These are phyloP conservation scores for Aspergillus pseudotamarii DNA, from an alignment of 2,329 filamentous ascomycete species.

Conservation along the genomic window DNA sequence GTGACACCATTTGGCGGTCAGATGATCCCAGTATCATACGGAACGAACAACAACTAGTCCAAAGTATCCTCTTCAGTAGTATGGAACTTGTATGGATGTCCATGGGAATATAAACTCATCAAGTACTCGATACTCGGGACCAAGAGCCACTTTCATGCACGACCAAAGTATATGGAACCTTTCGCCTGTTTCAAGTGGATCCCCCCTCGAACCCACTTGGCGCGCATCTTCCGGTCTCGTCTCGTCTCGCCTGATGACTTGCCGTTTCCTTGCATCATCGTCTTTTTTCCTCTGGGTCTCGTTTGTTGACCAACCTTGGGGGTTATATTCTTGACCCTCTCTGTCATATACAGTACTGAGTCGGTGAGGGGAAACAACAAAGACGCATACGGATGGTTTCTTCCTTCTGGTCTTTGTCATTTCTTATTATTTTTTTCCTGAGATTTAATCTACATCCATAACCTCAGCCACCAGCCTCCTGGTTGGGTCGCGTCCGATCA, in stretches of 20 bases:
- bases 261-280: slow-evolving; percentile 1
- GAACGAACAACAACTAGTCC: background rate
- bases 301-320: background rate
- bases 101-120: background rate
- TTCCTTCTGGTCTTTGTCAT: background rate
- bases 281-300: background rate
- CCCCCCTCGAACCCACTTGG: background rate
- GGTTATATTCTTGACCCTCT: background rate
- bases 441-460: background rate
- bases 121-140: background rate
- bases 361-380: background rate
- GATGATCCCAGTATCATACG: background rate
- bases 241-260: slow-evolving; percentile 1
- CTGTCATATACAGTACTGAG: background rate
- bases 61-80: background rate
- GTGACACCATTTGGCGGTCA: slow-evolving; percentile 3
- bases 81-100: too few relatives aligned
- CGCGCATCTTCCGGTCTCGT: background rate
- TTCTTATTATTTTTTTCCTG: background rate
- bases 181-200: background rate
- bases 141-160: background rate
- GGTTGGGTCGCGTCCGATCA: background rate
- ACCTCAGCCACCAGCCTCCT: background rate
- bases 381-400: background rate
- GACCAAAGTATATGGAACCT: background rate